Base-by-base conservation (phyloP, 2,329 filamentous ascomycete genomes). In the Trichoderma oligosporum region DNA sequence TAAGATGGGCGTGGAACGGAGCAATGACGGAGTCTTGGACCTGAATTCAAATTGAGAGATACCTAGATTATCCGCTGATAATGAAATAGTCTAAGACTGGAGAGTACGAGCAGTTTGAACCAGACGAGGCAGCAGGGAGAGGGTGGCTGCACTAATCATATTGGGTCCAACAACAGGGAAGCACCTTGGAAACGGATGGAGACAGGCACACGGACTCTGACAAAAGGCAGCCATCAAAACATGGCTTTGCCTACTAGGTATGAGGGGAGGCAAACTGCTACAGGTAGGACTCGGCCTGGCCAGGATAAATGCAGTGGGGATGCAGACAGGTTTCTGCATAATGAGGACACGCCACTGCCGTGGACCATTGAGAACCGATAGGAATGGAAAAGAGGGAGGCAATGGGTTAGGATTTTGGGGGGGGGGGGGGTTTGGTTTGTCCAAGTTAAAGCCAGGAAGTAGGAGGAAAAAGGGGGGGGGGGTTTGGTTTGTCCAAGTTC, bases 141-240 rank as follows among this genome's bases (percentile, higher is more conserved):
- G 60, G 56, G 66, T 67, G 68, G 67, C 66, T 67, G 67, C 67
- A 66, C 67, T 68, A 69, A 57, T 48, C 65, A 46, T 31, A n/a
- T 18, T 65, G 59, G 66, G 60, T 33, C 64, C 60, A 63, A 55
- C 55, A 53, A 36, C 59, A 61, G 55, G 60, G 57, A 58, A 66
- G 54, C 61, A 61, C 63, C 60, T 59, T 62, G 38, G n/a, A 53
- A 46, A 45, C 42, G 27, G 58, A 60, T 45, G 51, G 54, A 57
- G 52, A 39, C 46, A 41, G 56, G 48, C 49, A 58, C 56, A 45
- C 44, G 20, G 36, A 25, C 48, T 35, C 27, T 35, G 24, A 49
- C 24, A 42, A 16, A n/a, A 24, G 35, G 53, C 31, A 45, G 44
- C 59, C n/a, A 53, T 42, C 41, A 57, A 38, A 48, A 39, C 42